phyloP scores from a whole-genome alignment of 106 monocot genomes.

The Ottelia alismoides region DNA sequence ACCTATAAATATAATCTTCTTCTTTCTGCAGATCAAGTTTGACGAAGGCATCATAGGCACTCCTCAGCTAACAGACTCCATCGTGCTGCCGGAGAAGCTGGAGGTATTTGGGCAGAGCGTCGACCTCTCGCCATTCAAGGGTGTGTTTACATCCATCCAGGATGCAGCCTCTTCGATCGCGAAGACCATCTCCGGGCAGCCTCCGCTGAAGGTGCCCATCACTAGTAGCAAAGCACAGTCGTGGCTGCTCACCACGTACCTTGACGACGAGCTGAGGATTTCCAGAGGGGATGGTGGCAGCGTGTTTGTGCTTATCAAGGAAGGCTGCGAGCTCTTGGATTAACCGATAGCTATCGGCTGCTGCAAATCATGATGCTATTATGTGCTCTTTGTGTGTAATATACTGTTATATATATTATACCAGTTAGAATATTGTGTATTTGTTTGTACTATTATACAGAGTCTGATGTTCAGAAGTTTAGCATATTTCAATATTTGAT shows the following conservation, averaged over 20 bases:
- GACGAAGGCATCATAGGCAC: constrained; percentile 89
- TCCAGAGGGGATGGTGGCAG: constrained; percentile 64
- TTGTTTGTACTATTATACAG: no score
- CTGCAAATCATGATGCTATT: no score
- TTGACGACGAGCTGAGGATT: constrained; percentile 70
- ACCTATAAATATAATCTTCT: no score
- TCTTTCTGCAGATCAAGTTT: constrained; percentile 98
- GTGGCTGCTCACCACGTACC: constrained; percentile 66
- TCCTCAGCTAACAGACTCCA: constrained; percentile 83
- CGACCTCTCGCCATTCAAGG: constrained; percentile 76
- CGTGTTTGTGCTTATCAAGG: constrained; percentile 81
- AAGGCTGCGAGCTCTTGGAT: constrained; percentile 57
- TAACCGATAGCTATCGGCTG: no score
- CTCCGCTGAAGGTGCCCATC: constrained; percentile 83
- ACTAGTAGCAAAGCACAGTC: constrained; percentile 42
- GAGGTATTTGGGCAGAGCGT: constrained; percentile 81
- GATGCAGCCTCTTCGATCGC: constrained; percentile 73
- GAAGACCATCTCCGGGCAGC: constrained; percentile 59
- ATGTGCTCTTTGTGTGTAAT: no score
- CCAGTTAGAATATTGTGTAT: no score
- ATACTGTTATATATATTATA: no score
- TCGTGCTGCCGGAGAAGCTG: constrained; percentile 66
- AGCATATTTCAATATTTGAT: no score
- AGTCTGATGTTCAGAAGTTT: no score
- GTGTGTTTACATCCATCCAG: constrained; percentile 58